phyloP scores from a whole-genome alignment of 805 yeast species.

The Ogataea trehaloabstinens region DNA sequence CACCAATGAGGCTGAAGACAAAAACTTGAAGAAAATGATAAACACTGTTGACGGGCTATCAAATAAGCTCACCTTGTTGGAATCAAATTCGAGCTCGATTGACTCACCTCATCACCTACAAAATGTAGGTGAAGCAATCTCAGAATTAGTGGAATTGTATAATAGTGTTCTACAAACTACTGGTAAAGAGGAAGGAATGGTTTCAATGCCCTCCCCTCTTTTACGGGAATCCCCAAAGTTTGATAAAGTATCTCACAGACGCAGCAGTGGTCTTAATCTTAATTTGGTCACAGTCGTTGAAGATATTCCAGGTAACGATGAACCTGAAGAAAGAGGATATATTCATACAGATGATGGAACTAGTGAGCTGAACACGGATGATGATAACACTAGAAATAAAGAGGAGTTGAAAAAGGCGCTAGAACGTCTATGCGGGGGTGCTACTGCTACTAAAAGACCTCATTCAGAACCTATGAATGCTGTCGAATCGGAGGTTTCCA shows the following conservation, averaged over 20 bases:
- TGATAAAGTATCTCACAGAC: constrained; percentile 16
- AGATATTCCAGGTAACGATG: constrained; percentile 7
- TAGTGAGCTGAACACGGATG: constrained; percentile 8
- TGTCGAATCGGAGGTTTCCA: constrained; percentile 2
- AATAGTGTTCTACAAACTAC: constrained; percentile 9
- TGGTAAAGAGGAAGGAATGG: background rate
- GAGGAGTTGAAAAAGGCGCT: constrained; percentile 18
- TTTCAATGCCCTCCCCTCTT: constrained; percentile 10
- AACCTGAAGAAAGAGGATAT: constrained; percentile 4
- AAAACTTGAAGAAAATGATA: constrained; percentile 14
- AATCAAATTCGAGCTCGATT: constrained; percentile 10
- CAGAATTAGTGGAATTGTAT: constrained; percentile 14
- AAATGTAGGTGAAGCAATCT: constrained; percentile 11
- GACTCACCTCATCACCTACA: constrained; percentile 14
- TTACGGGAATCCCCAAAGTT: constrained; percentile 6
- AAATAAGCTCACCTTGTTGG: constrained; percentile 20
- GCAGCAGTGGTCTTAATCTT: constrained; percentile 31
- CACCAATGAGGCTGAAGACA: constrained; percentile 22
- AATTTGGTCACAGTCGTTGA: constrained; percentile 24
- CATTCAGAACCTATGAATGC: background rate
- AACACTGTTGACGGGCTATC: constrained; percentile 17
- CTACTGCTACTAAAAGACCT: background rate
- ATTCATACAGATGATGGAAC: constrained; percentile 17
- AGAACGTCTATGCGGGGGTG: constrained; percentile 17
- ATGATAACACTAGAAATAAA: constrained; percentile 12